Evolutionary conservation across 2,329 filamentous ascomycete genomes (phyloP), one percentile per base, ranked within the genome.

Genomic region (Ophiostoma pallidulum): DNA sequence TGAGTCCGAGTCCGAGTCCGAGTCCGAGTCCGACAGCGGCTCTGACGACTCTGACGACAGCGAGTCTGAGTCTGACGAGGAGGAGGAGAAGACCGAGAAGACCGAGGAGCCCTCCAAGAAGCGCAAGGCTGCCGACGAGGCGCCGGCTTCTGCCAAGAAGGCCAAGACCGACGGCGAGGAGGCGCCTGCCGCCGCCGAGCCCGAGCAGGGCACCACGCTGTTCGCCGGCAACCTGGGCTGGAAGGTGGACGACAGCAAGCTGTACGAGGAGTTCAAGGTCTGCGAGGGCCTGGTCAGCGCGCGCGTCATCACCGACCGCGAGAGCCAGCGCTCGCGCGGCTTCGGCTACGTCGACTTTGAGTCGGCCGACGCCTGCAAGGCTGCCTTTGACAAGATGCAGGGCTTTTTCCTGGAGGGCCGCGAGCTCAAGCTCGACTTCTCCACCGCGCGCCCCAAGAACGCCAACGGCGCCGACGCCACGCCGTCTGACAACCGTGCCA

Each of bases 301-400:
- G 55, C 84, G 87, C 58, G 81, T 95, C 61, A 86, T 95, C 64
- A 90, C 81, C 58, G 87, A 94, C 71, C 83, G 83, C 65, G 79
- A 82, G 48, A 77, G 74, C 60, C 86, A 86, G 60, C 84, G 87
- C 62, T 91, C 89, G 67, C 89, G 89, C 70, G 90, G 87, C 56
- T 95, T 94, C 66, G 90, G 90, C 52, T 96, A 95, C 64, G 86
- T 95, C 59, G 89, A 95, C 72, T 95, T 90, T 67, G 72, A 74
- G 62, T 78, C 73, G 56, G 67, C 75, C 51, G 81, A 77, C 51
- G 54, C 55, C 28, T 62, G 62, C 42, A 51, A 65, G 62, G 61
- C 60, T 47, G 63, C 73, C 14, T 65, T 67, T 51, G 63, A 63
- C 26, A 63, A 59, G 51, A 66, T 65, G 61, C 59, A 58, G 49